These are phyloP conservation scores for Botryotinia globosa DNA, from an alignment of 2,329 filamentous ascomycete species.

Conservation along the genomic window DNA sequence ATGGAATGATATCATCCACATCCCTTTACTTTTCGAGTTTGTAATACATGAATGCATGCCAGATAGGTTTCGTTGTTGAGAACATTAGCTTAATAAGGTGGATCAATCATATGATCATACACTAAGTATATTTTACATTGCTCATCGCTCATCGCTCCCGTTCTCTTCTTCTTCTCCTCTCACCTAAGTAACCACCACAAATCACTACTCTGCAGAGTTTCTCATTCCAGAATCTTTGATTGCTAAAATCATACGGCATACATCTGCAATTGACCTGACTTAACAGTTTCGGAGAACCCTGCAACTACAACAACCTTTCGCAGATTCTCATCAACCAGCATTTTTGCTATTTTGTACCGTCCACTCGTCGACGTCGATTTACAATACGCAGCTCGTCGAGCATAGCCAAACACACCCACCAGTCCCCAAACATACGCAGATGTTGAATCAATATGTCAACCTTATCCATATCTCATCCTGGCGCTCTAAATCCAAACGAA, in stretches of 20 bases:
- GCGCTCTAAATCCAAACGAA: conserved; percentile 36
- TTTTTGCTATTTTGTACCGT: conserved; percentile 7
- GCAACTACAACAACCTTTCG: not conserved
- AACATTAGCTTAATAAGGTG: not conserved
- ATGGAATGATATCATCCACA: conserved; percentile 4
- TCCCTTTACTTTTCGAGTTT: not conserved
- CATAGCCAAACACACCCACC: not conserved
- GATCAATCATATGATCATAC: conserved; percentile 15
- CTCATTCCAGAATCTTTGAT: conserved; percentile 13
- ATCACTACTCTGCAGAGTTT: conserved; percentile 1
- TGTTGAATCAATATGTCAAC: conserved; percentile 38
- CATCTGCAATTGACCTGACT: conserved; percentile 9
- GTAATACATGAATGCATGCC: not conserved
- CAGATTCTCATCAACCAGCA: not conserved
- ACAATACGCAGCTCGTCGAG: not conserved
- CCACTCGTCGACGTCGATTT: not conserved
- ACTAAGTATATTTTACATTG: conserved; percentile 16
- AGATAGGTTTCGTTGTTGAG: conserved; percentile 7
- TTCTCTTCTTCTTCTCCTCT: not conserved
- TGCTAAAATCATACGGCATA: conserved; percentile 15
- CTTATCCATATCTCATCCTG: conserved; percentile 36
- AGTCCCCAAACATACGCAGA: conserved; percentile 31
- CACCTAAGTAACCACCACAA: not conserved
- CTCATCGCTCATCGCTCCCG: conserved; percentile 4
- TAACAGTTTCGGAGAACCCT: conserved; percentile 2